These are phyloP conservation scores for Lasiosphaeria hispida DNA, from an alignment of 495 filamentous ascomycete genomes.

Conservation along the genomic window DNA sequence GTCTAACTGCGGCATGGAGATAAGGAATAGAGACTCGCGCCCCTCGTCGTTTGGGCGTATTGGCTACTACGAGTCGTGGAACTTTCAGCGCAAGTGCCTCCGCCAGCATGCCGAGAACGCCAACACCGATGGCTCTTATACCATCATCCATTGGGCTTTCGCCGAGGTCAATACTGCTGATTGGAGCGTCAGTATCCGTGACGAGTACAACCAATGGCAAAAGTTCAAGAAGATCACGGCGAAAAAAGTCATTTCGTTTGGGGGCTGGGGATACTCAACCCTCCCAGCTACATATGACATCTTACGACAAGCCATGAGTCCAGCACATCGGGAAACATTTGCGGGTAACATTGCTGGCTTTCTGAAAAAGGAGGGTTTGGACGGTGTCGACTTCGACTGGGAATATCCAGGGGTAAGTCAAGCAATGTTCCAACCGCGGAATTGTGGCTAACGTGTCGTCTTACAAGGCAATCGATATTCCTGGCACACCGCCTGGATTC, in stretches of 20 bases:
- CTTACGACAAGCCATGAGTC: conserved; percentile 23
- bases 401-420: conserved; percentile 36
- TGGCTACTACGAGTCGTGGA: conserved; percentile 29
- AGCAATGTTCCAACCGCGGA: background rate
- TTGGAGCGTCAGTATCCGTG: conserved; percentile 11
- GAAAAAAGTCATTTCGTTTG: conserved; percentile 31
- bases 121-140: conserved; percentile 15
- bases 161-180: conserved; percentile 2
- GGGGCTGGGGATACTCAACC: conserved; percentile 31
- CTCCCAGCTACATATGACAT: conserved; percentile 23
- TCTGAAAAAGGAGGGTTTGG: conserved; percentile 26
- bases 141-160: conserved; percentile 27
- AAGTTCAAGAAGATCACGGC: conserved; percentile 17
- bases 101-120: conserved; percentile 12
- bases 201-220: conserved; percentile 16
- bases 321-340: conserved; percentile 23
- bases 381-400: conserved; percentile 35
- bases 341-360: conserved; percentile 24
- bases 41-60: background rate
- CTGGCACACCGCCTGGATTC: conserved; percentile 20
- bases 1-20: conserved; percentile 42
- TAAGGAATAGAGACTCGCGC: conserved; percentile 1
- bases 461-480: conserved; percentile 24
- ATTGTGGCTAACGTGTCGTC: conserved; percentile 14
- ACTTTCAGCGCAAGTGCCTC: conserved; percentile 22